Base-by-base conservation (phyloP, 2,329 filamentous ascomycete species). In the Ophiostoma sp. region DNA sequence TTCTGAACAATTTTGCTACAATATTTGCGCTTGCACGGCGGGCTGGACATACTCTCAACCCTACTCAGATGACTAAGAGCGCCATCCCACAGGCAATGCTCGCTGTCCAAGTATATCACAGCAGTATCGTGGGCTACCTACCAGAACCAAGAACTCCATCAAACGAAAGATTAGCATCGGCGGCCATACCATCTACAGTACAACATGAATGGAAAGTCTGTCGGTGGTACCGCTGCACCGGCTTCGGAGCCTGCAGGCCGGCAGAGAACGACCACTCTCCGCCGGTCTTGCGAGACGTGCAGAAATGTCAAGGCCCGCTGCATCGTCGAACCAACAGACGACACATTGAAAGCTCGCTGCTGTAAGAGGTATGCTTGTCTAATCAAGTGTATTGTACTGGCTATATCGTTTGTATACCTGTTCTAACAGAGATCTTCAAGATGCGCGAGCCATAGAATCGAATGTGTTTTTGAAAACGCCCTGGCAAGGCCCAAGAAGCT, bases 281-380 rank as follows among this genome's bases (percentile, higher is more conserved):
- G 73, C 6, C 73, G 73, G 18, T 73, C 72, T 12, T 74, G 73
- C 40, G 73, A 74, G 64, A 40, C 72, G 12, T 74, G 73, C 66
- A 68, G 73, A 12, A 44, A 70, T 1, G 69, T 73, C 60, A 74
- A 74, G 66, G 73, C 72, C 4, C 70, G 71, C 11, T 74, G 73
- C 44, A 64, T 73, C n/a, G 62, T 70, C 4, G 69, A 70, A 16
- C 44, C 64, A 7, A 38, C 42, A 14, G 67, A 67, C 18, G 27
- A 62, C 9, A 16, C 60, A 4, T 27, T n/a, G 4, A 16, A 66
- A 4, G 63, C n/a, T 16, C 67, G 70, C 4, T 66, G 67, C 36
- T 73, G 73, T 67, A 70, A 73, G 38, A 71, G 72, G 72, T 72
- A 16, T 55, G 55, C 14, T 16, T 14, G 4, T 12, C 5, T 14